Conservation (phyloP, 345 rosid genomes). For the Tarenaya hassleriana region DNA sequence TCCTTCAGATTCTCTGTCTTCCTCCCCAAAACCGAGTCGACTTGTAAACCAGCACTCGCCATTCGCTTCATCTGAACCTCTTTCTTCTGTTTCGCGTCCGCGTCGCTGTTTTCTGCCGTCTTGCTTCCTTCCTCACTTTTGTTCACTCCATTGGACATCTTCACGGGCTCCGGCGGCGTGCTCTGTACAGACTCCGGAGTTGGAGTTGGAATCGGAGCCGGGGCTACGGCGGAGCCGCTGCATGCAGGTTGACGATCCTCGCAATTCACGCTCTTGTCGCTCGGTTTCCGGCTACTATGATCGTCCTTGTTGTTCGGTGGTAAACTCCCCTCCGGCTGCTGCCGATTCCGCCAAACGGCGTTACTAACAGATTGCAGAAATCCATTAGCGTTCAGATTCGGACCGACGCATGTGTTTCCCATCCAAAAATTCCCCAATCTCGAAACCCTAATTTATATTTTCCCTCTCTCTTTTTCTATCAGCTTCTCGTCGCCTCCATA, state of each 20-base stretch:
- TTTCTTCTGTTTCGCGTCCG: slow-evolving; percentile 37
- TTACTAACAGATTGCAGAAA: slow-evolving; percentile 75
- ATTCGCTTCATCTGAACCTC: slow-evolving; percentile 49
- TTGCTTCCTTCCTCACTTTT: slow-evolving; percentile 23
- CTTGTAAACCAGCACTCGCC: slow-evolving; percentile 55
- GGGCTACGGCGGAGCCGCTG: slow-evolving; percentile 23
- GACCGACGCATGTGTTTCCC: slow-evolving; percentile 93
- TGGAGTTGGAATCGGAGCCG: too few species aligned
- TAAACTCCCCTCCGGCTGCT: slow-evolving; percentile 44
- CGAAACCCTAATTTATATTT: slow-evolving; percentile 23
- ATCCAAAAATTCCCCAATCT: slow-evolving; percentile 34
- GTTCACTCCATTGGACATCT: slow-evolving; percentile 41
- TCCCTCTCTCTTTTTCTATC: slow-evolving; percentile 5
- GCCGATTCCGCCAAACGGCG: slow-evolving; percentile 61
- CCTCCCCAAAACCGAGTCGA: slow-evolving; percentile 67
- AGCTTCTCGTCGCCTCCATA: not conserved
- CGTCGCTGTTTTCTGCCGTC: slow-evolving; percentile 24
- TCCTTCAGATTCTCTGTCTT: slow-evolving; percentile 81
- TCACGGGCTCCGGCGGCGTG: slow-evolving; percentile 64
- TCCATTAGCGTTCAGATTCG: slow-evolving; percentile 55
- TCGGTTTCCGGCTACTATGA: slow-evolving; percentile 23
- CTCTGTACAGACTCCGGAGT: slow-evolving; percentile 26
- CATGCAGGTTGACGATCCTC: slow-evolving; percentile 17
- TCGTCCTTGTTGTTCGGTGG: slow-evolving; percentile 33
- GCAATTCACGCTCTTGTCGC: slow-evolving; percentile 27